These are phyloP conservation scores for Candida odintsovae DNA, from an alignment of 805 yeast genomes.

Conservation along the genomic window DNA sequence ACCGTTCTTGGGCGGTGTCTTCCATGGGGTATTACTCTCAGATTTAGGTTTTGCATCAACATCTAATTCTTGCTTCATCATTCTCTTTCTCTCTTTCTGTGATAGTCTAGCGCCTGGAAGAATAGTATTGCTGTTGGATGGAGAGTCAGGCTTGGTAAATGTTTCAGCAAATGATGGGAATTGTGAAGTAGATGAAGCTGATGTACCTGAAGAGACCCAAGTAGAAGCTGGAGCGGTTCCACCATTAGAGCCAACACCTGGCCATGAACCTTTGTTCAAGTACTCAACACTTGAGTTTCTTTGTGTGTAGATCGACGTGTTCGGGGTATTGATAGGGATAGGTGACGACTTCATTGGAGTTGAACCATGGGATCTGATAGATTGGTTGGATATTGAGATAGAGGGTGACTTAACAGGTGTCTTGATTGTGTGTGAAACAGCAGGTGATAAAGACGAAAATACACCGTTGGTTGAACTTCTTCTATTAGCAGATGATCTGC, in stretches of 20 bases:
- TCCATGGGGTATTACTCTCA: conserved; percentile 16
- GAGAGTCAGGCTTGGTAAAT: not conserved
- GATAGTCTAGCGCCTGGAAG: conserved; percentile 27
- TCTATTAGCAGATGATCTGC: conserved; percentile 25
- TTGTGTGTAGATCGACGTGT: not conserved
- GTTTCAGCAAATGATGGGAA: conserved; percentile 1
- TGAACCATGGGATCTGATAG: not conserved
- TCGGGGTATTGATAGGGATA: not conserved
- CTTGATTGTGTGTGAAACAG: not conserved
- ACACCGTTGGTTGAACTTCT: conserved; percentile 7
- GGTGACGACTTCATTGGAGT: not conserved
- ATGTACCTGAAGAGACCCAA: conserved; percentile 7
- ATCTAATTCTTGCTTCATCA: conserved; percentile 25
- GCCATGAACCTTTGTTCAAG: conserved; percentile 4
- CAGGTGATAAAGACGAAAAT: not conserved
- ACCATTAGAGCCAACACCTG: conserved; percentile 6
- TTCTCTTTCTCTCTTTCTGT: conserved; percentile 52
- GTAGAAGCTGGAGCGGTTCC: conserved; percentile 8
- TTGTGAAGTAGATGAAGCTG: conserved; percentile 7
- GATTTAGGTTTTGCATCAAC: conserved; percentile 2
- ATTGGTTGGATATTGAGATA: not conserved
- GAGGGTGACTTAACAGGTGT: conserved; percentile 3
- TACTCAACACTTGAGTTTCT: not conserved
- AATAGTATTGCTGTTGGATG: conserved; percentile 9
- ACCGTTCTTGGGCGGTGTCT: conserved; percentile 1